Evolutionary conservation across 2,329 filamentous ascomycete species (phyloP).

Genomic region (Byssothecium circinans): DNA sequence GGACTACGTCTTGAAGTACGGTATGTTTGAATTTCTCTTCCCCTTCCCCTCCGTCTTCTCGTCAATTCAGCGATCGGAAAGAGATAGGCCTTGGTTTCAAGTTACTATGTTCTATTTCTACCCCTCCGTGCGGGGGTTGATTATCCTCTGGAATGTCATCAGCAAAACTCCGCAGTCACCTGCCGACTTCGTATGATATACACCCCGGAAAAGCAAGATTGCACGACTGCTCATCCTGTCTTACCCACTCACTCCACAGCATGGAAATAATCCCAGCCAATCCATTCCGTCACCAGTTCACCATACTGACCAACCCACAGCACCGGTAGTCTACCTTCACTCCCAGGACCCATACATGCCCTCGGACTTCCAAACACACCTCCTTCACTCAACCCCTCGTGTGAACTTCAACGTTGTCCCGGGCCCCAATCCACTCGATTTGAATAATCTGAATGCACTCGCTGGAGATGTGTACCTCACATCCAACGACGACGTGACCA

Average conservation of each 20-base stretch:
- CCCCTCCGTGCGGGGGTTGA: no score
- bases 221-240: neutral
- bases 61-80: neutral
- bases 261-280: no score
- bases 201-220: neutral
- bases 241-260: neutral
- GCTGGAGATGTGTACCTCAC: conserved; percentile 50
- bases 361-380: conserved; percentile 47
- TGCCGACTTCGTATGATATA: neutral
- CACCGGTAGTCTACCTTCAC: conserved; percentile 51
- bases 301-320: conserved; percentile 30
- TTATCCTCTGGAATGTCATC: no score
- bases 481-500: conserved; percentile 47
- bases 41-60: neutral
- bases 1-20: conserved; percentile 44
- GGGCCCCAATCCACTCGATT: conserved; percentile 42
- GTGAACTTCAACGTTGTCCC: conserved; percentile 40
- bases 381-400: conserved; percentile 45
- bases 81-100: neutral
- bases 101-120: neutral
- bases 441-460: conserved; percentile 49
- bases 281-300: no score
- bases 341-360: conserved; percentile 48
- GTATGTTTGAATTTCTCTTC: conserved; percentile 18
- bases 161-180: neutral